These are phyloP conservation scores for Paramecium sexaurelia DNA, from an alignment of 73 alveolate genomes.

Conservation along the genomic window DNA sequence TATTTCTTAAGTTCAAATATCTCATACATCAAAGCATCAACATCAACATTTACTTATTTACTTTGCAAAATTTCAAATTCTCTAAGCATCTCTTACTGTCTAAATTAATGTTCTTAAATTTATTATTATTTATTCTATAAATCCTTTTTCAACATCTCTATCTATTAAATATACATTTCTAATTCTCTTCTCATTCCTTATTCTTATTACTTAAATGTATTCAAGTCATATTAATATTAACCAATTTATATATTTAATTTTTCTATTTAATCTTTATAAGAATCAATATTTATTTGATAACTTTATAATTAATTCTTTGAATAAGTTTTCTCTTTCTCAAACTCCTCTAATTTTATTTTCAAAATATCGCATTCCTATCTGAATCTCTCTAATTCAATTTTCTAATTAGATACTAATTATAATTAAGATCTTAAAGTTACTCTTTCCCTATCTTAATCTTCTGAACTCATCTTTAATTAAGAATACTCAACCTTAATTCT, in stretches of 20 bases:
- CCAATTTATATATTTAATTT: background rate
- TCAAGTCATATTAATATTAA: background rate
- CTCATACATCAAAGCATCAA: constrained; percentile 54
- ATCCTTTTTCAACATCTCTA: background rate
- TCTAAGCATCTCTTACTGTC: background rate
- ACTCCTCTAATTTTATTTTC: background rate
- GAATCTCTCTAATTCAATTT: background rate
- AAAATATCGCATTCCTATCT: background rate
- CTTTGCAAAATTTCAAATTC: background rate
- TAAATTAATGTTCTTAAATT: background rate
- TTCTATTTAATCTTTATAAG: background rate
- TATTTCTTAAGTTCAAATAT: constrained; percentile 38
- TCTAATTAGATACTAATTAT: background rate
- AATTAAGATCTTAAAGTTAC: background rate
- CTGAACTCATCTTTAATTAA: background rate
- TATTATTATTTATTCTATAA: background rate
- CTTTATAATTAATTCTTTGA: background rate
- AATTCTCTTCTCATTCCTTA: background rate
- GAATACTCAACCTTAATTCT: background rate
- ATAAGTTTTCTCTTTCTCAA: background rate
- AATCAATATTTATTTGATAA: background rate
- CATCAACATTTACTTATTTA: background rate
- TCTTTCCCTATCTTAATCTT: background rate
- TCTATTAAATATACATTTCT: background rate
- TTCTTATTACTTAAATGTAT: background rate